These are phyloP conservation scores for Penicillium pancosmium DNA, from an alignment of 495 filamentous ascomycete genomes.

Conservation along the genomic window DNA sequence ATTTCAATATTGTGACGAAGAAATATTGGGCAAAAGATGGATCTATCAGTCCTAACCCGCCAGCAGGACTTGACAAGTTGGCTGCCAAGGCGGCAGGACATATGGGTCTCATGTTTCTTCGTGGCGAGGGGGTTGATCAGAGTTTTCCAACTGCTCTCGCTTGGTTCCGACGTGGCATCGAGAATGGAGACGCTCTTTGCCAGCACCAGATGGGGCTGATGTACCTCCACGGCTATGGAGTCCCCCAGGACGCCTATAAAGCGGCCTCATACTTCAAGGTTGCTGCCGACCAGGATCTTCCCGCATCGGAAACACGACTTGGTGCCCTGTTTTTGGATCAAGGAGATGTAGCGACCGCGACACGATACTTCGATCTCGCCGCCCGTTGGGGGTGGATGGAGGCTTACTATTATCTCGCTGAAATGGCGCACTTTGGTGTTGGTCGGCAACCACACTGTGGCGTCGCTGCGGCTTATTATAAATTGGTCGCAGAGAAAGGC, in stretches of 20 bases:
- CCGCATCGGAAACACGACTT: constrained; percentile 79
- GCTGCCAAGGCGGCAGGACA: constrained; percentile 90
- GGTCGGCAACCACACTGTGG: constrained; percentile 80
- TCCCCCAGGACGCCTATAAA: constrained; percentile 69
- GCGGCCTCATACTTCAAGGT: constrained; percentile 82
- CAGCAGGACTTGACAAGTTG: constrained; percentile 70
- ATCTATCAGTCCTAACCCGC: constrained; percentile 54
- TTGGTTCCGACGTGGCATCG: constrained; percentile 86
- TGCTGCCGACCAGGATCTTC: constrained; percentile 81
- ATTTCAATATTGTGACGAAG: constrained; percentile 80
- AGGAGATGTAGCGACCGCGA: constrained; percentile 74
- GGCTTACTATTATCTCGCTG: constrained; percentile 92
- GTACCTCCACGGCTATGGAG: constrained; percentile 82
- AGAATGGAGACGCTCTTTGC: constrained; percentile 79
- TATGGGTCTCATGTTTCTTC: constrained; percentile 89
- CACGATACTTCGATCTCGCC: constrained; percentile 89
- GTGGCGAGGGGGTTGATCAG: constrained; percentile 87
- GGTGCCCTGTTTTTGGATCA: constrained; percentile 91
- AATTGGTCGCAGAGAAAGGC: constrained; percentile 88
- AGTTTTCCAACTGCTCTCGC: constrained; percentile 71
- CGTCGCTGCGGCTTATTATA: constrained; percentile 86
- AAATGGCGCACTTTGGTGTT: constrained; percentile 80
- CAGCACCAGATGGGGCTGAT: constrained; percentile 86
- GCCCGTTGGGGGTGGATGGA: constrained; percentile 87
- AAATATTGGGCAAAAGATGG: constrained; percentile 88